Evolutionary conservation across 768 basidiomycete genomes (phyloP), one percentile per base, ranked within the genome.

Genomic region (Lactarius evosmus): DNA sequence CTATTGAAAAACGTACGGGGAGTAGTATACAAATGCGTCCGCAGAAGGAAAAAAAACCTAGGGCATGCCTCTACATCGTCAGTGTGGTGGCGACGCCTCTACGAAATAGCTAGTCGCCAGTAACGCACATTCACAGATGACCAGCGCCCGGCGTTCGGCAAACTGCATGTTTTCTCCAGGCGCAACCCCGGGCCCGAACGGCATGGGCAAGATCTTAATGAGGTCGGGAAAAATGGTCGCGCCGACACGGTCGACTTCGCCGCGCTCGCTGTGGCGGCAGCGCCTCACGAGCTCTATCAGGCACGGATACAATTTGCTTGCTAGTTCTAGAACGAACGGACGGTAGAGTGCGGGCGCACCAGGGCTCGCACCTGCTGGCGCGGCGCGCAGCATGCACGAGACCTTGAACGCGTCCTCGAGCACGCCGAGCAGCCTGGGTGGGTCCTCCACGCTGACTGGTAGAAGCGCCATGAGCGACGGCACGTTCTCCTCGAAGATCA

Each of bases 161-260:
- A 84, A 87, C 80, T 89, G 89, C 50, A 80, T 70, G 60, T 78
- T 82, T 32, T 85, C 82, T 38, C 78, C 74, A 57, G 64, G 56
- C 58, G 72, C 70, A 8, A 79, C 78, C 49, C 76, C 74, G 2
- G 75, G 72, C 14, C 73, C 70, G 9, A 70, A 56, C 1, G 75
- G 67, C 1, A 75, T 79, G 65, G 77, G 79, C 2, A 83, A 82
- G 16, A 93, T 85, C 74, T 94, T 93, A 57, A 93, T 91, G 30
- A 94, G 78, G 2, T 92, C 93, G 3, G 92, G 92, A 73, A 94
- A 94, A 66, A 94, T 84, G 0, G 91, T 91, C 4, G 90, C 85
- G 14, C 92, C 93, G 4, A 93, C 91, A 14, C 82, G 78, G 69
- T 93, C 91, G 2, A 76, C 70, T 55, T 93, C 88, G 9, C 89